Conservation (phyloP, 1,284 basidiomycete genomes). For the Peniophora sp. region DNA sequence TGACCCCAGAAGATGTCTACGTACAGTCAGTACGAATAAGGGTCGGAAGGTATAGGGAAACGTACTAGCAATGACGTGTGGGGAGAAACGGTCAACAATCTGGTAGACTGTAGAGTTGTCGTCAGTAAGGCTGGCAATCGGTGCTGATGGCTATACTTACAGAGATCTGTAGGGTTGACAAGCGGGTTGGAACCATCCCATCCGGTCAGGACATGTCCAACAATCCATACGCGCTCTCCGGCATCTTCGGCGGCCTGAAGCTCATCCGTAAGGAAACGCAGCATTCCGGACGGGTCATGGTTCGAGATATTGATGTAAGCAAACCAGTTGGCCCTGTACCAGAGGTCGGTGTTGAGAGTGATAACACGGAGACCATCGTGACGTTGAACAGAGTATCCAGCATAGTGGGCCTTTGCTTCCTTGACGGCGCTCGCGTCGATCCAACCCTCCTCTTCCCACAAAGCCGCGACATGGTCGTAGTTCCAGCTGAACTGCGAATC, state of each 20-base stretch:
- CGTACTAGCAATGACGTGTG: constrained; percentile 71
- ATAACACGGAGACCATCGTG: constrained; percentile 65
- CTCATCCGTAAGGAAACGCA: constrained; percentile 75
- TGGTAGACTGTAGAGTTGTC: constrained; percentile 50
- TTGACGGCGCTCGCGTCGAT: constrained; percentile 49
- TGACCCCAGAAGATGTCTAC: constrained; percentile 75
- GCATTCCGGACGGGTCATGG: constrained; percentile 66
- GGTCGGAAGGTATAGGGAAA: constrained; percentile 10
- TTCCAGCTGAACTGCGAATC: constrained; percentile 66
- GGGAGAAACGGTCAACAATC: constrained; percentile 73
- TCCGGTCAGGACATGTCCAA: constrained; percentile 72
- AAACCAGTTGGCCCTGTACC: constrained; percentile 63
- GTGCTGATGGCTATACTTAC: constrained; percentile 35
- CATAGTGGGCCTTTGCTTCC: constrained; percentile 63
- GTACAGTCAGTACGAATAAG: constrained; percentile 1
- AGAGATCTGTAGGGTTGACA: constrained; percentile 53
- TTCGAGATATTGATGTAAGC: constrained; percentile 71
- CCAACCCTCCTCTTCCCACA: constrained; percentile 72
- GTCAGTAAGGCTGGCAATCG: background rate
- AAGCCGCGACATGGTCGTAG: constrained; percentile 61
- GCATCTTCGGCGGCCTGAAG: constrained; percentile 71
- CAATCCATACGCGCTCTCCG: constrained; percentile 70
- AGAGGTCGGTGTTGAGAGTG: constrained; percentile 72
- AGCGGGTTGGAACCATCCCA: constrained; percentile 69
- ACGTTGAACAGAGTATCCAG: constrained; percentile 66